Percentiles rank a stretch among this genome's conserved stretches.
Conservation (phyloP, 176 grass and related monocot species). For the Luzula sylvatica region DNA sequence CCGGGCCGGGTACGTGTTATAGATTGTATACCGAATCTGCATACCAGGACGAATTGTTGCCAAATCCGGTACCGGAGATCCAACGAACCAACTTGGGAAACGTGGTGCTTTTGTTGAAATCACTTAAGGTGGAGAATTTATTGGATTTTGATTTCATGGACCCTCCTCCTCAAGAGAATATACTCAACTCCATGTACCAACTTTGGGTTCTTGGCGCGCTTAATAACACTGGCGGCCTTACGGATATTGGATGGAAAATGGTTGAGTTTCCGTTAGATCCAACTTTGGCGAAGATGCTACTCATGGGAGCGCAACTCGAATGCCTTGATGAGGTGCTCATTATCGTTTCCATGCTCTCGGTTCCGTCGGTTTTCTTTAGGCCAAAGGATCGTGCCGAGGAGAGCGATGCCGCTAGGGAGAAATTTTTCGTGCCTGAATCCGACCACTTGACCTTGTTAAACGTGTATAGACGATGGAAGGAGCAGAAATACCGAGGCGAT, state of each 20-base stretch:
- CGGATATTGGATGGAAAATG: conserved; percentile 98
- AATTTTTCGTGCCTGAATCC: conserved; percentile 97
- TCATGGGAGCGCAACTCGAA: conserved; percentile 79
- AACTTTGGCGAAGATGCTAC: conserved; percentile 89
- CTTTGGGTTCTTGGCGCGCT: conserved; percentile 93
- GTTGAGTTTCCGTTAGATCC: conserved; percentile 97
- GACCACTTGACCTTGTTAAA: conserved; percentile 91
- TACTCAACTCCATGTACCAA: conserved; percentile 99
- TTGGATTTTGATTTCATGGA: conserved; percentile 99
- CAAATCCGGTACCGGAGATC: conserved; percentile 89
- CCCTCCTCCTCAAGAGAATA: conserved; percentile 93
- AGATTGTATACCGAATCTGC: conserved; percentile 86
- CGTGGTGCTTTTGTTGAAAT: conserved; percentile 90
- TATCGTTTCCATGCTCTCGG: conserved; percentile 98
- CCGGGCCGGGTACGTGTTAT: conserved; percentile 91
- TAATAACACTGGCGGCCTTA: conserved; percentile 85
- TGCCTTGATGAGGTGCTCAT: conserved; percentile 90
- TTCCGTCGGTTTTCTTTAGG: conserved; percentile 94
- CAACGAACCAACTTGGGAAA: conserved; percentile 95
- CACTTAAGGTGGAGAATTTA: conserved; percentile 83
- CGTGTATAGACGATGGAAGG: conserved; percentile 91
- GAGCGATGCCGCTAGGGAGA: conserved; percentile 92
- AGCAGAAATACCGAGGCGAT: conserved; percentile 85
- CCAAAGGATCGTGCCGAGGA: conserved; percentile 93
- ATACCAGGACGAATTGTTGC: conserved; percentile 96